Evolutionary conservation across 2,329 filamentous ascomycete species (phyloP), one percentile per base, ranked within the genome.

Genomic region (Aspergillus phoenicis): DNA sequence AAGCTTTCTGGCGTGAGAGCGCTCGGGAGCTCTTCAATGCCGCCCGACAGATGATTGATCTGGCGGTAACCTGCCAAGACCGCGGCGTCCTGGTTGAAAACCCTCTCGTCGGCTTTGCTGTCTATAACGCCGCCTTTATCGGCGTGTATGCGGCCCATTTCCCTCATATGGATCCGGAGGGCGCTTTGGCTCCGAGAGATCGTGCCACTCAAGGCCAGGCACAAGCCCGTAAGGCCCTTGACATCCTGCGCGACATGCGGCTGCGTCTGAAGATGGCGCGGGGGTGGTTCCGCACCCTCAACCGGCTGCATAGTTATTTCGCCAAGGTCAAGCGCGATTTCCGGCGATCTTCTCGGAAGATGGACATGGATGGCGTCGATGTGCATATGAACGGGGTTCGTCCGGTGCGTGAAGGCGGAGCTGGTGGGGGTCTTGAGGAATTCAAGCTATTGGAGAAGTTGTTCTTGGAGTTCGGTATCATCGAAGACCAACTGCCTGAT

Each of bases 131-230:
- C 24, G 80, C 80, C 0, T 81, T 85, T 53, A 73, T 81, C 39
- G 80, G 77, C 15, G 74, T 84, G 8, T 86, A 86, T 68, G 82
- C 80, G 33, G 77, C 80, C 36, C 82, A 83, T 66, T 86, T 85
- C 61, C 79, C 80, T 1, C 80, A 82, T 66, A 85, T 86, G 83
- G 84, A 86, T 60, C 77, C 80, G 0, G 78, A 83, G 8, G 79
- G 80, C 8, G 78, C 78, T 58, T 71, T 85, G 67, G 78, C 79
- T 5, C 60, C 68, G 1, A 74, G 71, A 38, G 68, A 73, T 53
- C 67, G 70, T 41, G 61, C 58, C 22, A 66, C 70, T 15, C 70
- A 71, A 41, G 75, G 74, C 10, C 72, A 73, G 30, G 61, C 64
- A 15, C 75, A 78, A 57, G 68, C 73, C 15, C 72, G 77, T 24